Evolutionary conservation across 2,329 filamentous ascomycete genomes (phyloP), one percentile per base, ranked within the genome.

Genomic region (Karstenula rhodostoma): DNA sequence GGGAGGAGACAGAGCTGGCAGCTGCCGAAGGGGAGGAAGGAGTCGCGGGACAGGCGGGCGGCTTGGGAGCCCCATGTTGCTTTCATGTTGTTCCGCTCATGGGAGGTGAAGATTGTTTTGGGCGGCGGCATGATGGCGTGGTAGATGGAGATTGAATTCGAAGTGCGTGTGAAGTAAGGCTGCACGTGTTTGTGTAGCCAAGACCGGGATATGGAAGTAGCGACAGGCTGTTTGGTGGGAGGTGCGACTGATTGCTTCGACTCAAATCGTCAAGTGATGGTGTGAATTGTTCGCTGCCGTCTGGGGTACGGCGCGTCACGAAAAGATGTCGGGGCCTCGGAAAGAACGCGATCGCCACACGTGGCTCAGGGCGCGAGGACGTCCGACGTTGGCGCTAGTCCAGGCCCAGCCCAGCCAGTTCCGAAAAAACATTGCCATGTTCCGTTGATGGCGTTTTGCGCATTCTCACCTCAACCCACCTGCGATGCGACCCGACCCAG

Each of bases 1-100:
- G 90, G 86, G 61, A 93, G 87, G 17, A 98, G 89, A 73, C 94
- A 99, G 29, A 99, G 85, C 56, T 90, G 87, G 81, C 94, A 99
- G 23, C 90, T 93, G 56, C 90, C 92, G 77, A 98, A 97, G 5
- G 93, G 90, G 12, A 98, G 87, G 78, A 97, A 98, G 58, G 92
- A 95, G 75, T 98, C 95, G 73, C 94, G 90, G 23, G 87, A 89
- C 35, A 98, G 88, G 55, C 93, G 91, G n/a, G 93, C 93, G 54
- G 90, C 88, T 67, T 90, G 91, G 9, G 90, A 87, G 68, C 90
- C 88, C 93, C 95, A 98, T 68, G 89, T 88, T 19, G 87, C 86
- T 72, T 93, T 92, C 61, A 96, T 90, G 52, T 94, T 86, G 54
- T 87, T 86, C 67, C 95, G 90, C 81, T 98, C 95, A 80, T 97